These are phyloP conservation scores for Kodamaea hsintzibuensis DNA, from an alignment of 805 yeast species.

Conservation along the genomic window DNA sequence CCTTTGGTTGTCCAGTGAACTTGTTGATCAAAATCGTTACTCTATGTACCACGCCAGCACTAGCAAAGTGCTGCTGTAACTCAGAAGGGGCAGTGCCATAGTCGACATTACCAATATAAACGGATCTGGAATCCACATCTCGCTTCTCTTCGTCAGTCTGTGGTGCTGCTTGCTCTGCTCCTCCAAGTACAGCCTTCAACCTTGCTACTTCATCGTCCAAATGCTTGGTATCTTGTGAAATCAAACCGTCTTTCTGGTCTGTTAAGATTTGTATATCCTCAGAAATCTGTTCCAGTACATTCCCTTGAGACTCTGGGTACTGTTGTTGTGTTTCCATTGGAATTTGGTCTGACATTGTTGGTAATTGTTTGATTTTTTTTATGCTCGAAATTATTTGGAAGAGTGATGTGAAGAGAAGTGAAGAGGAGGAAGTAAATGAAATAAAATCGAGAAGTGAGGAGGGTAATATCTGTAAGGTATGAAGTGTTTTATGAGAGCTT, in stretches of 20 bases:
- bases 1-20: constrained; percentile 79
- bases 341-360: constrained; percentile 34
- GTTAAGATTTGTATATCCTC: constrained; percentile 6
- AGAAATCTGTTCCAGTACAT: constrained; percentile 2
- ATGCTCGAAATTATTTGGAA: not conserved
- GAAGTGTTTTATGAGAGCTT: no score
- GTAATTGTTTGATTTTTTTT: not conserved
- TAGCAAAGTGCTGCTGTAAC: constrained; percentile 68
- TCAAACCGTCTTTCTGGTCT: not conserved
- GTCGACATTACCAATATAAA: constrained; percentile 85
- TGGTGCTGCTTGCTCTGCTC: constrained; percentile 19
- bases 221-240: constrained; percentile 8
- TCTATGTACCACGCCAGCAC: constrained; percentile 73
- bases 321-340: constrained; percentile 24
- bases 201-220: constrained; percentile 14
- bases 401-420: not conserved
- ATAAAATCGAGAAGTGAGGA: no score
- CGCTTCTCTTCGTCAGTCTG: constrained; percentile 48
- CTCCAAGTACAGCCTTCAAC: constrained; percentile 14
- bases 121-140: constrained; percentile 73
- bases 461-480: no score
- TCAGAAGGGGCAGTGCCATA: constrained; percentile 78
- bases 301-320: not conserved
- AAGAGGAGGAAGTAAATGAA: not conserved
- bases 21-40: constrained; percentile 77